phyloP scores from a whole-genome alignment of 768 basidiomycete genomes.

The Roridomyces roridus region DNA sequence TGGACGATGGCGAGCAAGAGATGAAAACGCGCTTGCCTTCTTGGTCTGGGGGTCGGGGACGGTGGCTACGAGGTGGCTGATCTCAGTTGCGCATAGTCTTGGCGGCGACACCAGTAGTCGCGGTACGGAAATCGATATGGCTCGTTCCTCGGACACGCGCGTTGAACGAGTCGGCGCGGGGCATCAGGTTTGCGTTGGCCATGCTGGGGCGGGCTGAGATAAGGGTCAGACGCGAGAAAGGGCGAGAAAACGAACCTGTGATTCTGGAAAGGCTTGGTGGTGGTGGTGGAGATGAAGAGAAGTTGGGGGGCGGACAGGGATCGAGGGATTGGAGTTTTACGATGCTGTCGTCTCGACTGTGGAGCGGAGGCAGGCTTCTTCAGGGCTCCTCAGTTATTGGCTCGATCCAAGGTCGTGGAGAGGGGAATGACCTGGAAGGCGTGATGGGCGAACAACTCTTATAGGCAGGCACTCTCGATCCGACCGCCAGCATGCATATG shows the following conservation, averaged over 20 bases:
- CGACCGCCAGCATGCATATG: not conserved
- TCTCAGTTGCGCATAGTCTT: slow-evolving; percentile 99
- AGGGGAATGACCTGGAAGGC: slow-evolving; percentile 10
- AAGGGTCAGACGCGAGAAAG: slow-evolving; percentile 23
- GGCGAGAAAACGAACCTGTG: slow-evolving; percentile 37
- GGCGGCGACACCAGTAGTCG: slow-evolving; percentile 90
- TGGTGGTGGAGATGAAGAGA: slow-evolving; percentile 72
- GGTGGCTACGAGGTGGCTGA: slow-evolving; percentile 88
- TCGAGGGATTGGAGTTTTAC: slow-evolving; percentile 34
- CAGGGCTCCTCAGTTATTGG: slow-evolving; percentile 28
- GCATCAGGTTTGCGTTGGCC: slow-evolving; percentile 54
- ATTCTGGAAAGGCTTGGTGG: slow-evolving; percentile 65
- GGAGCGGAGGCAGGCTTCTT: slow-evolving; percentile 14
- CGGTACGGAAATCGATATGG: slow-evolving; percentile 97
- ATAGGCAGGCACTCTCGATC: too few species aligned
- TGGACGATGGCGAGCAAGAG: slow-evolving; percentile 26
- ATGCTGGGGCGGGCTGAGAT: slow-evolving; percentile 43
- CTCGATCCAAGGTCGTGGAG: slow-evolving; percentile 15
- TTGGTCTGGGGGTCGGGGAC: slow-evolving; percentile 81
- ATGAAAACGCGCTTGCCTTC: slow-evolving; percentile 59
- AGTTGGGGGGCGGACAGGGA: slow-evolving; percentile 61
- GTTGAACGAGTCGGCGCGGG: slow-evolving; percentile 70
- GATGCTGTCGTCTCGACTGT: slow-evolving; percentile 17
- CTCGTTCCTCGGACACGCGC: slow-evolving; percentile 77
- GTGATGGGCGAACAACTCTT: slow-evolving; percentile 3